A percentile compares a stretch with the other conserved stretches of the same genome.
phyloP scores from a whole-genome alignment of 805 yeast species.

The Gaillardinia entomophila region DNA sequence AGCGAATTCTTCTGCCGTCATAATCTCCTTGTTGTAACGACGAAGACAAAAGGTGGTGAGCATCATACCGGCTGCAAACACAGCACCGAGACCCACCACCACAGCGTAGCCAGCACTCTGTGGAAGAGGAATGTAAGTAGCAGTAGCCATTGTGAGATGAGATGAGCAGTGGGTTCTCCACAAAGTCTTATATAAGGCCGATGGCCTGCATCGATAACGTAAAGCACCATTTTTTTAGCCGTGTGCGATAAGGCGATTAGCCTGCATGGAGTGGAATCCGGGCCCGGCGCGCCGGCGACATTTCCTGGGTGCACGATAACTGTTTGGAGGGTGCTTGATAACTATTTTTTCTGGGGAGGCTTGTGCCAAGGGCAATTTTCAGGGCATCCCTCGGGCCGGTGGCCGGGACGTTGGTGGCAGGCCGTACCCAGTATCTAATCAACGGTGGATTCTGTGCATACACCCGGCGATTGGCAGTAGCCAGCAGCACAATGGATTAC shows the following conservation, averaged over 20 bases:
- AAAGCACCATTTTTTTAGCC: neutral
- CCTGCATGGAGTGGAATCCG: neutral
- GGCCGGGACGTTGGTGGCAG: too few relatives aligned
- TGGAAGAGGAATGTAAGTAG: conserved; percentile 37
- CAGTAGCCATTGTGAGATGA: conserved; percentile 9
- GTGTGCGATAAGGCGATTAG: neutral
- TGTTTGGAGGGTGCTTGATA: too few relatives aligned
- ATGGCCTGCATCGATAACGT: too few relatives aligned
- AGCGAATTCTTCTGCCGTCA: conserved; percentile 90
- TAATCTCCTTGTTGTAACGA: conserved; percentile 77
- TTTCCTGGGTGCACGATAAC: too few relatives aligned
- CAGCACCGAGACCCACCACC: conserved; percentile 81
- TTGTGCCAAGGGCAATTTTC: too few relatives aligned
- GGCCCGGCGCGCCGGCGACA: neutral
- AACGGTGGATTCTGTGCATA: too few relatives aligned
- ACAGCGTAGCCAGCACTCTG: conserved; percentile 87
- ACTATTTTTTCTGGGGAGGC: too few relatives aligned
- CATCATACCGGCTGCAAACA: conserved; percentile 77
- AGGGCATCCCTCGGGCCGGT: too few relatives aligned
- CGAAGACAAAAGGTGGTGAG: conserved; percentile 61
- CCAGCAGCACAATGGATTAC: too few relatives aligned
- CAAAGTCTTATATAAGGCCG: neutral
- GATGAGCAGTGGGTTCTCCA: neutral
- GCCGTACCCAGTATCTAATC: too few relatives aligned
- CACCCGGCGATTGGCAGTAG: too few relatives aligned